Evolutionary conservation across 78 protist genomes (phyloP).

Genomic region (Tieghemostelium lacteum): DNA sequence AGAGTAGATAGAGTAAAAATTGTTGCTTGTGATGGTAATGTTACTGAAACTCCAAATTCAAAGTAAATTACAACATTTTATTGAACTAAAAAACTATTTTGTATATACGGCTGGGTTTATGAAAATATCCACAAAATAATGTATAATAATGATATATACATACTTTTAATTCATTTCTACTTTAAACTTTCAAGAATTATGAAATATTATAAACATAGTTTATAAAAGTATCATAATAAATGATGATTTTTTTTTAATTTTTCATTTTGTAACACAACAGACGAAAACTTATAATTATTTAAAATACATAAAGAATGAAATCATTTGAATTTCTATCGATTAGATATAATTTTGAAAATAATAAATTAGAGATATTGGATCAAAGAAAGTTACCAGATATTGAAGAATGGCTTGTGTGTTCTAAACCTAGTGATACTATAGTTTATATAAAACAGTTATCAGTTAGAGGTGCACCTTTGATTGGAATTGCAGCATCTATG

Average conservation of each 20-base stretch:
- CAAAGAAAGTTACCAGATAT: conserved; percentile 77
- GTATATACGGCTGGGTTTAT: too few species aligned
- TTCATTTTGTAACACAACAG: not conserved
- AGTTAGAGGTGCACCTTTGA: conserved; percentile 83
- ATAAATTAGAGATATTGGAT: conserved; percentile 72
- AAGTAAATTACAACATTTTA: too few species aligned
- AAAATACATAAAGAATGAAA: conserved; percentile 5
- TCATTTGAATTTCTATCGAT: conserved; percentile 62
- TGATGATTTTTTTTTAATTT: not conserved
- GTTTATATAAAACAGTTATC: conserved; percentile 61
- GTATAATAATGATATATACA: too few species aligned
- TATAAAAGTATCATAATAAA: too few species aligned
- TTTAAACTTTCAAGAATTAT: too few species aligned
- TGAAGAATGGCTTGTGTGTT: conserved; percentile 60
- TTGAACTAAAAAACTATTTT: too few species aligned
- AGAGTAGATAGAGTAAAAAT: conserved; percentile 63
- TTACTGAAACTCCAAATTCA: not conserved
- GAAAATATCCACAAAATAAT: too few species aligned
- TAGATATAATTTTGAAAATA: conserved; percentile 33
- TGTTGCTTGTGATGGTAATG: conserved; percentile 75
- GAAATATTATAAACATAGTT: too few species aligned
- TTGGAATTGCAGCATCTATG: conserved; percentile 72
- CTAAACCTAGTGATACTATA: conserved; percentile 32
- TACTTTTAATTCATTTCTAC: too few species aligned
- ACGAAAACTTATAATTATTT: not conserved